These are phyloP conservation scores for Globomyces pollinis-pini DNA, from an alignment of 192 early-diverging fungal genomes.

Conservation along the genomic window DNA sequence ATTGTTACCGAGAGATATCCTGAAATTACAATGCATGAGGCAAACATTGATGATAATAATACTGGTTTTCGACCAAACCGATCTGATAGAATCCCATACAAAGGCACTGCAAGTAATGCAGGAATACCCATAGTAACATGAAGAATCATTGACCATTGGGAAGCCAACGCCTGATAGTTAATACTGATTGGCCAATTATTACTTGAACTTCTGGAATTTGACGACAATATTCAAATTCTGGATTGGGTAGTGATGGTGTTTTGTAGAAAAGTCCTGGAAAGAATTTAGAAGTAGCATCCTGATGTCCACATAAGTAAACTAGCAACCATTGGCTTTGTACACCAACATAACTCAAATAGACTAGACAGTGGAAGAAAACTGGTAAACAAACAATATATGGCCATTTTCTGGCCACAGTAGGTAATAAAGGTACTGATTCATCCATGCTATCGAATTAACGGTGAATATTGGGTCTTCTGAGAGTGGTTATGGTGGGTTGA, in stretches of 20 bases:
- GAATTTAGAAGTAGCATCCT: too few relatives aligned
- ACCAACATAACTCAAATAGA: conserved; percentile 4
- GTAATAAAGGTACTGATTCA: background rate
- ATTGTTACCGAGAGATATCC: conserved; percentile 19
- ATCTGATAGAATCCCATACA: conserved; percentile 26
- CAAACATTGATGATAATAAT: conserved; percentile 20
- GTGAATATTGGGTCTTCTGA: too few relatives aligned
- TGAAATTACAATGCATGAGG: conserved; percentile 12
- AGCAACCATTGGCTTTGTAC: conserved; percentile 22
- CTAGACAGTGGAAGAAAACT: conserved; percentile 12
- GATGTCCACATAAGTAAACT: conserved; percentile 24
- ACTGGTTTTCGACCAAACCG: conserved; percentile 28
- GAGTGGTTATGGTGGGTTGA: too few relatives aligned
- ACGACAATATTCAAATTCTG: background rate
- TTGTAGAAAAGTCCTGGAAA: too few relatives aligned
- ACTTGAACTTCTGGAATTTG: background rate
- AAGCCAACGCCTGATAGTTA: conserved; percentile 14
- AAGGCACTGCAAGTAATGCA: conserved; percentile 25
- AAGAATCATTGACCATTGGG: conserved; percentile 26
- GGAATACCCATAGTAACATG: conserved; percentile 23
- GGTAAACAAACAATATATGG: conserved; percentile 9
- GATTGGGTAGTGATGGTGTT: background rate
- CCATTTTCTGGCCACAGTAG: too few relatives aligned
- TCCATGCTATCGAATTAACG: background rate
- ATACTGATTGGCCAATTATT: too few relatives aligned